Evolutionary conservation across 441 rosid genomes (phyloP), one percentile per base, ranked within the genome.

Genomic region (Cnidoscolus chayamansa): DNA sequence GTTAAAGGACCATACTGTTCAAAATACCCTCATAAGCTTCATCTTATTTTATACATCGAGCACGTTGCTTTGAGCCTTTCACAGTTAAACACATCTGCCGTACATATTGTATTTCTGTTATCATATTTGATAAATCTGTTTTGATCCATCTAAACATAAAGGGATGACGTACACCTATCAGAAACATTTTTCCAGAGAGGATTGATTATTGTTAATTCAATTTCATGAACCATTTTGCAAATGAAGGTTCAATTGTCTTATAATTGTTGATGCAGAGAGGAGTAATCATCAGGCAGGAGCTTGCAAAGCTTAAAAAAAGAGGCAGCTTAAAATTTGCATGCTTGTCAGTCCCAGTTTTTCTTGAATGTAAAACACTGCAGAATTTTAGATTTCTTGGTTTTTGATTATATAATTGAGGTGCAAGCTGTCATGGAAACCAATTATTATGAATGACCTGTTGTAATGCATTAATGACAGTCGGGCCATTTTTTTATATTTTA

Each of bases 251-350:
- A 30, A 67, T 50, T 25, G 12, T 40, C 9, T 16, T 53, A 10
- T 53, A 30, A 54, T 73, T 75, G 35, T 66, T 77, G 82, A 47
- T 78, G 86, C 89, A 85, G 89, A 83, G 77, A 69, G 88, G 82
- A 17, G 89, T 87, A 77, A 57, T 84, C 10, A 63, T 87, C 19
- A 79, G 87, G 74, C 89, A 84, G 74, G 89, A 86, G 81, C 85
- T 87, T 66, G 86, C 88, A 4, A 86, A 86, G 70, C 83, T 86
- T 4, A 86, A 81, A 63, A 87, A 72, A 76, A 25, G 84, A 80
- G 74, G 64, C 83, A 4, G 83, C 82, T 49, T 86, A 76, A 72
- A 67, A 45, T 70, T 19, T 32, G 43, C 8, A 31, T n/a, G 17
- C 64, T 3, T 55, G 15, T 13, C 35, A 13, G 11, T 16, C 0